These are phyloP conservation scores for Marsdenia floribunda DNA, from an alignment of 257 asterid genomes.

Conservation along the genomic window DNA sequence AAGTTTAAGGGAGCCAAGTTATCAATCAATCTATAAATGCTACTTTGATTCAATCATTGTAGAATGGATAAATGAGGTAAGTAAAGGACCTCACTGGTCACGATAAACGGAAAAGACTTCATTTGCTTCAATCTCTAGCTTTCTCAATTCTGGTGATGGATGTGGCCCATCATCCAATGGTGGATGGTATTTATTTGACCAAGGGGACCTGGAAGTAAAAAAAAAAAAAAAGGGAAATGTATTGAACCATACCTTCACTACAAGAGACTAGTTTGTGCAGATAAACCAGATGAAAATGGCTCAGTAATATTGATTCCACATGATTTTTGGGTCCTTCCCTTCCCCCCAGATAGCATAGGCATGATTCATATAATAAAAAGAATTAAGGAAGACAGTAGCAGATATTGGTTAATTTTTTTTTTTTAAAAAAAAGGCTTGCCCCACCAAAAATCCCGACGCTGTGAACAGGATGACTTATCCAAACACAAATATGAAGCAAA, in stretches of 20 bases:
- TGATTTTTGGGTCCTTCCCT: background rate
- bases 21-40: background rate
- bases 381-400: background rate
- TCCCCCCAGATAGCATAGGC: background rate
- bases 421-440: background rate
- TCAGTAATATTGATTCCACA: background rate
- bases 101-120: constrained; percentile 87
- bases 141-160: constrained; percentile 84
- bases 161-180: constrained; percentile 73
- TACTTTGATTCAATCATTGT: background rate
- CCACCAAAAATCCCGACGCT: background rate
- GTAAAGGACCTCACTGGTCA: constrained; percentile 99
- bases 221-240: constrained; percentile 7
- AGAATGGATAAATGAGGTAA: constrained; percentile 46
- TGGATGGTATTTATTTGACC: constrained; percentile 93
- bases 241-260: background rate
- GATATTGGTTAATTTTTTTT: background rate
- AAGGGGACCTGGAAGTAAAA: constrained; percentile 66
- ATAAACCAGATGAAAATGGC: background rate
- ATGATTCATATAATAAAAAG: background rate
- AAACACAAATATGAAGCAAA: background rate
- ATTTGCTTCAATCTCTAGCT: constrained; percentile 95
- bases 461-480: background rate
- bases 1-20: background rate
- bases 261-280: background rate